Percentiles rank a stretch among this genome's conserved stretches.
phyloP scores from a whole-genome alignment of 345 rosid species.

The Physaria fendleri region DNA sequence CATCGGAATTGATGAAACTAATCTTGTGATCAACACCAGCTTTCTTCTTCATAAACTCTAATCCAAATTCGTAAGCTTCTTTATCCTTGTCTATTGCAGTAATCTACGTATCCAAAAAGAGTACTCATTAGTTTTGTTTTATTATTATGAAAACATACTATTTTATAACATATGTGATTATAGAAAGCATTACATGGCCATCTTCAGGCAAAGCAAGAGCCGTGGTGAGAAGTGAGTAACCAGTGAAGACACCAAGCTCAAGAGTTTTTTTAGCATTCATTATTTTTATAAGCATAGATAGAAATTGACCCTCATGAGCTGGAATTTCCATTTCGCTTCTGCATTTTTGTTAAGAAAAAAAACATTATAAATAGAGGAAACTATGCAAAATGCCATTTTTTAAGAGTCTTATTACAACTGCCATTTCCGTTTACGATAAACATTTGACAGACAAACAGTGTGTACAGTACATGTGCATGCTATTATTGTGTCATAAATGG shows the following conservation, averaged over 20 bases:
- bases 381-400: too few relatives aligned
- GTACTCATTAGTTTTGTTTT: too few relatives aligned
- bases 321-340: conserved; percentile 34
- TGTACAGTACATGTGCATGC: too few relatives aligned
- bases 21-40: conserved; percentile 48
- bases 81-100: conserved; percentile 36
- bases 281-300: conserved; percentile 38
- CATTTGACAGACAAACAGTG: too few relatives aligned
- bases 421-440: too few relatives aligned
- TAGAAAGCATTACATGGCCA: conserved; percentile 22
- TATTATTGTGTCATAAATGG: too few relatives aligned
- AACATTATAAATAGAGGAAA: too few relatives aligned
- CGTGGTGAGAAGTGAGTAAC: conserved; percentile 45
- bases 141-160: too few relatives aligned
- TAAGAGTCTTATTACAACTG: too few relatives aligned
- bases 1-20: conserved; percentile 39
- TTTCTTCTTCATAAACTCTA: conserved; percentile 38
- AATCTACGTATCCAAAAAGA: conserved; percentile 26
- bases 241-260: conserved; percentile 55
- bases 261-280: conserved; percentile 37
- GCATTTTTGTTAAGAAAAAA: background rate
- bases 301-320: conserved; percentile 40
- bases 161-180: background rate
- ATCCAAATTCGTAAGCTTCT: conserved; percentile 40
- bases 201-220: conserved; percentile 41